A percentile compares a stretch with the other conserved stretches of the same genome.
These are phyloP conservation scores for Amphirosellinia nigrospora DNA, from an alignment of 495 filamentous ascomycete species.

Conservation along the genomic window DNA sequence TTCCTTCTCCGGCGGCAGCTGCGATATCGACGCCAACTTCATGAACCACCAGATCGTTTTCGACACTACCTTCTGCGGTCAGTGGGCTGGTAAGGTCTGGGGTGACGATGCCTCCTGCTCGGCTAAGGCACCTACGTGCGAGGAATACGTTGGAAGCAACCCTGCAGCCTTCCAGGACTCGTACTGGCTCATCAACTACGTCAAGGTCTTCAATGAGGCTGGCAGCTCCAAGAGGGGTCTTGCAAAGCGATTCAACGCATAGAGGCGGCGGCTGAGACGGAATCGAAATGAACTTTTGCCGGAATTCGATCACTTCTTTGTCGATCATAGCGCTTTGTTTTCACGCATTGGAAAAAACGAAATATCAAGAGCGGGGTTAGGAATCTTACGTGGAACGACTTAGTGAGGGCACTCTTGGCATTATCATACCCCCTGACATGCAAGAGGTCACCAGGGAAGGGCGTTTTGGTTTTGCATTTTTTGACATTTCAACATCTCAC, in stretches of 20 bases:
- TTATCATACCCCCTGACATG: slow-evolving; percentile 20
- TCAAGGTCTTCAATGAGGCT: slow-evolving; percentile 63
- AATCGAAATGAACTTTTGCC: background rate
- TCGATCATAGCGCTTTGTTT: slow-evolving; percentile 15
- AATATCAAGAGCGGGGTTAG: background rate
- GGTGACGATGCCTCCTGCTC: slow-evolving; percentile 44
- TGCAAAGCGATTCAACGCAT: slow-evolving; percentile 33
- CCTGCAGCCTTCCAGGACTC: slow-evolving; percentile 64
- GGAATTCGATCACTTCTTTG: background rate
- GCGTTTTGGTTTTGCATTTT: slow-evolving; percentile 21
- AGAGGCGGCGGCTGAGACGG: slow-evolving; percentile 5
- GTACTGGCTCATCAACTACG: slow-evolving; percentile 75
- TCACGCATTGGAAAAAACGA: background rate
- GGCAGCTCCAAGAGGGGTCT: slow-evolving; percentile 16
- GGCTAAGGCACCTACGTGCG: slow-evolving; percentile 58
- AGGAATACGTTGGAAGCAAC: slow-evolving; percentile 69
- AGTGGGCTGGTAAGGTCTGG: slow-evolving; percentile 80
- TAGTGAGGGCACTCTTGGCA: slow-evolving; percentile 15
- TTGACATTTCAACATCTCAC: slow-evolving; percentile 17
- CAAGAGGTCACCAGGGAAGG: slow-evolving; percentile 7
- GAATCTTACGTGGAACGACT: slow-evolving; percentile 21
- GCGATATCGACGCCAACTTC: slow-evolving; percentile 72
- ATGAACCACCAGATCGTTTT: slow-evolving; percentile 76
- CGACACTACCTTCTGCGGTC: slow-evolving; percentile 86
- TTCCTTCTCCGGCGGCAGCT: slow-evolving; percentile 62